Evolutionary conservation across 2,329 filamentous ascomycete species (phyloP).

Genomic region (Nothomitra cinnamomea): DNA sequence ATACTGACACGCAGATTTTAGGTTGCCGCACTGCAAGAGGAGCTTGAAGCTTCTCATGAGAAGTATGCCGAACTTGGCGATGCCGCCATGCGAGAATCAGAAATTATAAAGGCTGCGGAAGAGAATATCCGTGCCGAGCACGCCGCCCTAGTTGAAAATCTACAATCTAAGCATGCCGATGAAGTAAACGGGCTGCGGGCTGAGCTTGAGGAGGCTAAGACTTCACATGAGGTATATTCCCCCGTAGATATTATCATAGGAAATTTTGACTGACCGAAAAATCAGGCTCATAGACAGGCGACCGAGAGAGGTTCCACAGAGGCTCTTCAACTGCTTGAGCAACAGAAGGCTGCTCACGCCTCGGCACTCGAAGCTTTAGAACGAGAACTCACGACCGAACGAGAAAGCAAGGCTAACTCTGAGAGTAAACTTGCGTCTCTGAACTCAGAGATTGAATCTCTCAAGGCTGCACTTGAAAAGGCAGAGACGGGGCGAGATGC

Average conservation of each 20-base stretch:
- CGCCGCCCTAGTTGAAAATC: not conserved
- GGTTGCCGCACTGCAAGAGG: not conserved
- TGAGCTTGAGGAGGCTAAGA: not conserved
- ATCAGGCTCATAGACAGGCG: not conserved
- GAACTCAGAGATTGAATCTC: not conserved
- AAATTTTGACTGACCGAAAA: not conserved
- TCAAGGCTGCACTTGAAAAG: slow-evolving; percentile 1
- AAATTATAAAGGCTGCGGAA: not conserved
- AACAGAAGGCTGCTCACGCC: not conserved
- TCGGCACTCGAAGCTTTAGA: not conserved
- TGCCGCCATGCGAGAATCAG: not conserved
- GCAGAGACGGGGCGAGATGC: not conserved
- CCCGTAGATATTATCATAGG: not conserved
- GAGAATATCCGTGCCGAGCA: slow-evolving; percentile 1
- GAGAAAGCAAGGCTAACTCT: not conserved
- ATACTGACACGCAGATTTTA: not conserved
- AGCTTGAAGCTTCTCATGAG: not conserved
- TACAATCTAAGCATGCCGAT: slow-evolving; percentile 2
- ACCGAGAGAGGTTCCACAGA: not conserved
- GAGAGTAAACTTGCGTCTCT: not conserved
- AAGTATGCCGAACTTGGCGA: not conserved
- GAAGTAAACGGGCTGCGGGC: not conserved
- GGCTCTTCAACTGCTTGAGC: not conserved
- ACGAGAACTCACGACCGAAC: not conserved
- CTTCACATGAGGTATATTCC: not conserved